Conservation (phyloP, 306 rosid genomes). For the Quercus variabilis region DNA sequence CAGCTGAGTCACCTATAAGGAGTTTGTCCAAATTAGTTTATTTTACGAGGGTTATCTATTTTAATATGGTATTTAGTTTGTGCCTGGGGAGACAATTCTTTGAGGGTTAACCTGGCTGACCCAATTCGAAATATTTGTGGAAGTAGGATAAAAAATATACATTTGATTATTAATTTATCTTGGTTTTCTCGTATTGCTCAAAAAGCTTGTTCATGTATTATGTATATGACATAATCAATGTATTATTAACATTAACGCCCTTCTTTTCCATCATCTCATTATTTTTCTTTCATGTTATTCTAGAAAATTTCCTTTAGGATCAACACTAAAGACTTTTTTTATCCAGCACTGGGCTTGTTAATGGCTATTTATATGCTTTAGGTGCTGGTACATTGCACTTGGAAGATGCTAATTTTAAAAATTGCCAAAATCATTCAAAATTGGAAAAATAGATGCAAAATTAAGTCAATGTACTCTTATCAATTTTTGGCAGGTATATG, state of each 20-base stretch:
- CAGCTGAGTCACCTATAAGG: background rate
- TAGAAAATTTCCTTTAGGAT: constrained; percentile 6
- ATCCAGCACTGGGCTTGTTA: constrained; percentile 83
- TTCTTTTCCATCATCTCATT: constrained; percentile 2
- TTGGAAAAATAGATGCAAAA: constrained; percentile 65
- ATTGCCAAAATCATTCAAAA: constrained; percentile 38
- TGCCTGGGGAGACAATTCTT: background rate
- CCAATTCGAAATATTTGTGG: background rate
- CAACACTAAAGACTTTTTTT: constrained; percentile 25
- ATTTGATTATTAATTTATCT: background rate
- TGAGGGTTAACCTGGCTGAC: background rate
- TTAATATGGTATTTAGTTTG: background rate
- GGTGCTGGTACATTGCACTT: constrained; percentile 60
- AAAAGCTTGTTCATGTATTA: background rate
- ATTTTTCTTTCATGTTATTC: background rate
- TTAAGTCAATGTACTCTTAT: constrained; percentile 72
- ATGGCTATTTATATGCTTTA: constrained; percentile 76
- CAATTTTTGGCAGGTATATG: constrained; percentile 90
- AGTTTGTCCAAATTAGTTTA: background rate
- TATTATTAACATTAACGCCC: background rate
- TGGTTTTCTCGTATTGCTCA: background rate
- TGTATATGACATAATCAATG: background rate
- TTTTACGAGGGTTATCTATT: background rate
- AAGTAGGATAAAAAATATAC: background rate
- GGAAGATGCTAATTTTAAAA: constrained; percentile 28